A percentile compares a stretch with the other conserved stretches of the same genome.
These are phyloP conservation scores for Beverwykella pulmonaria DNA, from an alignment of 495 filamentous ascomycete genomes.

Conservation along the genomic window DNA sequence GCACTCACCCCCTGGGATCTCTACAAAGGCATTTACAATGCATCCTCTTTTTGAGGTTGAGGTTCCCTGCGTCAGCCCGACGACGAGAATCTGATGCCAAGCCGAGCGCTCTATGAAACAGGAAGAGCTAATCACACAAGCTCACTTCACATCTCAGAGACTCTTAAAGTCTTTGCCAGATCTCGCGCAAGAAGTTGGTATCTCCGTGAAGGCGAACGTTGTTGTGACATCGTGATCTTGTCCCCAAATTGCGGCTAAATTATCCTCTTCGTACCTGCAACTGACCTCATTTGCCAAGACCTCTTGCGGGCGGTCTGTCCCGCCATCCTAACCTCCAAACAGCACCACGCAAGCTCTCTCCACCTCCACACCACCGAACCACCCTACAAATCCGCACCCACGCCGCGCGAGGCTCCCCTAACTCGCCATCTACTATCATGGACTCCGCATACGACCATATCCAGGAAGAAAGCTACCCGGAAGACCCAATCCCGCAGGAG, in stretches of 20 bases:
- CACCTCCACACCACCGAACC: background rate
- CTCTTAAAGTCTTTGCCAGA: background rate
- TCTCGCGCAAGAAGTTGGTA: background rate
- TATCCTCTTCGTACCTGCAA: background rate
- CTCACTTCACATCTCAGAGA: background rate
- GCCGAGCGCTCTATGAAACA: background rate
- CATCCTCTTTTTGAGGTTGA: background rate
- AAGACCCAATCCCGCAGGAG: constrained; percentile 51
- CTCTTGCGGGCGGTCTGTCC: background rate
- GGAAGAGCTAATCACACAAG: background rate
- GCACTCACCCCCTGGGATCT: background rate
- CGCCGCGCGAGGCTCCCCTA: background rate
- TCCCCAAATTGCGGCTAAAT: background rate
- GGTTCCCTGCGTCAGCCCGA: background rate
- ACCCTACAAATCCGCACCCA: background rate
- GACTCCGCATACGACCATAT: constrained; percentile 98
- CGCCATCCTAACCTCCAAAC: constrained; percentile 17
- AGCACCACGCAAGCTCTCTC: background rate
- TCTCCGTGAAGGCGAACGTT: background rate
- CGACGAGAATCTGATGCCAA: background rate
- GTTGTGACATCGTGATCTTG: background rate
- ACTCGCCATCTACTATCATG: constrained; percentile 57
- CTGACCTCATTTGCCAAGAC: constrained; percentile 18
- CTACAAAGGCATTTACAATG: background rate
- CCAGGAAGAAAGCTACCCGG: constrained; percentile 74